A percentile compares a stretch with the other conserved stretches of the same genome.
These are phyloP conservation scores for Oidium heveae DNA, from an alignment of 2,329 filamentous ascomycete species.

Conservation along the genomic window DNA sequence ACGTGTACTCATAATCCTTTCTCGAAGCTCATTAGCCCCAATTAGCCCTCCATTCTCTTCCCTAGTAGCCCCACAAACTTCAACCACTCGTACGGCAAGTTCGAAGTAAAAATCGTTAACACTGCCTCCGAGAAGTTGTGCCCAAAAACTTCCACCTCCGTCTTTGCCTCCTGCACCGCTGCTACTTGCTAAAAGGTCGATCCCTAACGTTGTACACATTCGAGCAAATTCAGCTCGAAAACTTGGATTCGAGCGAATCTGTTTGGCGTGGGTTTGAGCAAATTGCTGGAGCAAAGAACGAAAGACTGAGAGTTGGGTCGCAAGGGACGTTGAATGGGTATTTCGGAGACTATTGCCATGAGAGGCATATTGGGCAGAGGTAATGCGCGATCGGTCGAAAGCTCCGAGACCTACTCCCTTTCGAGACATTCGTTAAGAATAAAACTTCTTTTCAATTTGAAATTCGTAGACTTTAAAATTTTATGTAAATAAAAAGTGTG, in stretches of 20 bases:
- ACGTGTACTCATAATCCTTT: constrained; percentile 45
- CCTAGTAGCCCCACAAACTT: constrained; percentile 67
- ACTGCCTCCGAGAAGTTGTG: constrained; percentile 67
- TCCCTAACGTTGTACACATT: constrained; percentile 93
- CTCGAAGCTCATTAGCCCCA: constrained; percentile 54
- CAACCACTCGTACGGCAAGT: constrained; percentile 82
- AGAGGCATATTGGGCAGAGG: constrained; percentile 68
- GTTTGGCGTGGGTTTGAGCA: constrained; percentile 76
- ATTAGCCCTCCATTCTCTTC: constrained; percentile 85
- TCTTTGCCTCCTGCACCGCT: constrained; percentile 24
- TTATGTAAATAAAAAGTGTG: no score
- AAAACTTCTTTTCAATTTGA: neutral
- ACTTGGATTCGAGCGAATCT: constrained; percentile 81
- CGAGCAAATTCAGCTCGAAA: constrained; percentile 95
- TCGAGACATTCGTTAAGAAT: constrained; percentile 34
- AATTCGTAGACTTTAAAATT: no score
- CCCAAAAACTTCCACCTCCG: constrained; percentile 51
- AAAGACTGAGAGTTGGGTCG: constrained; percentile 88
- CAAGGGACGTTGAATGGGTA: constrained; percentile 61
- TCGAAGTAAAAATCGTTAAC: constrained; percentile 99
- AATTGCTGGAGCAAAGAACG: constrained; percentile 89
- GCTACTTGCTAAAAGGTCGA: constrained; percentile 67
- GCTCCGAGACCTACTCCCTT: constrained; percentile 78
- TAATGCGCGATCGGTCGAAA: constrained; percentile 64
- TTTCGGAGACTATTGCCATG: constrained; percentile 74